Conservation (phyloP, 768 basidiomycete species). For the Hortiboletus campestris region DNA sequence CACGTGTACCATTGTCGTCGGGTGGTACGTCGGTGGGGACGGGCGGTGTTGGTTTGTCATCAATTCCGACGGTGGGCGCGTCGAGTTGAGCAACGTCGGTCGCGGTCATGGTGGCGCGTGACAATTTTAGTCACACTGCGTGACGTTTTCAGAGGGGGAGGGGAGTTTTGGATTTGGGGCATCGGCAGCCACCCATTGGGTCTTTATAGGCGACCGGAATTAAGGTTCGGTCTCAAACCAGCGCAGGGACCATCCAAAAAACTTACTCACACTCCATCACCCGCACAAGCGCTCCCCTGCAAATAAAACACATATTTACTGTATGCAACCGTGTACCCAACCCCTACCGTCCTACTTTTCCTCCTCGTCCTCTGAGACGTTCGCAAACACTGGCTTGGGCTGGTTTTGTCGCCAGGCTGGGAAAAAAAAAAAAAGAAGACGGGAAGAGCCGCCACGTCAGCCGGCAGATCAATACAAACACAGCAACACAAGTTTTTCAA, state of each 20-base stretch:
- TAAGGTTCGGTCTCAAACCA: conserved; percentile 79
- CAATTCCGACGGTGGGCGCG: conserved; percentile 30
- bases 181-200: conserved; percentile 64
- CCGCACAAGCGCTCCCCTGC: conserved; percentile 10
- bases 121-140: conserved; percentile 61
- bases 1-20: conserved; percentile 41
- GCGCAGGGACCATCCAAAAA: conserved; percentile 65
- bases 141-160: conserved; percentile 48
- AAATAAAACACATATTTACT: conserved; percentile 7
- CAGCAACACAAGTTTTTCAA: conserved; percentile 29
- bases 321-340: neutral
- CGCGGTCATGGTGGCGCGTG: conserved; percentile 72
- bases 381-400: conserved; percentile 81
- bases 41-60: conserved; percentile 29
- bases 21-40: conserved; percentile 17
- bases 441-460: conserved; percentile 57
- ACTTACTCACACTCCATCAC: conserved; percentile 35
- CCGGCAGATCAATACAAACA: conserved; percentile 34
- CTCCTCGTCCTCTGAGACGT: conserved; percentile 54
- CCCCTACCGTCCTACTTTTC: conserved; percentile 47
- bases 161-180: conserved; percentile 65
- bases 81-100: conserved; percentile 28
- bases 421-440: conserved; percentile 50
- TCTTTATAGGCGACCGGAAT: conserved; percentile 79
- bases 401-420: conserved; percentile 87